Percentiles rank a stretch among this genome's conserved stretches.
Evolutionary conservation across 148 eudicot species (phyloP).

Genomic region (Cornus kousa): DNA sequence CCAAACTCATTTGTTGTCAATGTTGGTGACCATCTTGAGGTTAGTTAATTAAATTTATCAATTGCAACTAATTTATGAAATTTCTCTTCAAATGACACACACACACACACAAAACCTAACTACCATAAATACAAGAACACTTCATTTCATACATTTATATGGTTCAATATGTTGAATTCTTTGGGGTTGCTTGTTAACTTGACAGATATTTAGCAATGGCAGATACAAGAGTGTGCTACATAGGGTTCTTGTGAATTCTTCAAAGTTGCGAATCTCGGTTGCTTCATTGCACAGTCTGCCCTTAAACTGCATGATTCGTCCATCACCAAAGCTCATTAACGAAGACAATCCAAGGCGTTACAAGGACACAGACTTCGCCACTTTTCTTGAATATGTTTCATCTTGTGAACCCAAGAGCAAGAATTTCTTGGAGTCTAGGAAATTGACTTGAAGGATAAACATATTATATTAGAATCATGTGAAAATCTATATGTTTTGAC

Average conservation of each 20-base stretch:
- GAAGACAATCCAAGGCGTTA: slow-evolving; percentile 68
- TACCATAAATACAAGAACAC: too few species aligned
- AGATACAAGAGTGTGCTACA: slow-evolving; percentile 80
- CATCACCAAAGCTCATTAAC: slow-evolving; percentile 53
- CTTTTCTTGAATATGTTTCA: slow-evolving; percentile 53
- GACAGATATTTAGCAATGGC: slow-evolving; percentile 92
- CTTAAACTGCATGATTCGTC: slow-evolving; percentile 36
- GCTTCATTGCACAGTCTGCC: slow-evolving; percentile 78
- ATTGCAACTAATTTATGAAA: too few species aligned
- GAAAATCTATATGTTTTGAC: too few species aligned
- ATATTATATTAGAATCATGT: too few species aligned
- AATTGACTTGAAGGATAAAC: slow-evolving; percentile 17
- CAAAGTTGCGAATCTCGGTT: slow-evolving; percentile 50
- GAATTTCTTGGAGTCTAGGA: slow-evolving; percentile 67
- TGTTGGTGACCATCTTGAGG: slow-evolving; percentile 93
- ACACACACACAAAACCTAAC: too few species aligned
- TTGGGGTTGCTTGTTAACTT: neutral
- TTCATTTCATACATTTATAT: too few species aligned
- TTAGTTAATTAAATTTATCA: slow-evolving; percentile 9
- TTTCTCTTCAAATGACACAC: too few species aligned
- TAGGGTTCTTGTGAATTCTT: slow-evolving; percentile 63
- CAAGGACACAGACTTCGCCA: slow-evolving; percentile 67
- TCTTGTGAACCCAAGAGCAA: slow-evolving; percentile 63
- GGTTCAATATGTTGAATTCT: too few species aligned
- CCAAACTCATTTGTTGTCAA: slow-evolving; percentile 73